Base-by-base conservation (phyloP, 2,329 filamentous ascomycete species). In the Paracoccidioides brasiliensis region DNA sequence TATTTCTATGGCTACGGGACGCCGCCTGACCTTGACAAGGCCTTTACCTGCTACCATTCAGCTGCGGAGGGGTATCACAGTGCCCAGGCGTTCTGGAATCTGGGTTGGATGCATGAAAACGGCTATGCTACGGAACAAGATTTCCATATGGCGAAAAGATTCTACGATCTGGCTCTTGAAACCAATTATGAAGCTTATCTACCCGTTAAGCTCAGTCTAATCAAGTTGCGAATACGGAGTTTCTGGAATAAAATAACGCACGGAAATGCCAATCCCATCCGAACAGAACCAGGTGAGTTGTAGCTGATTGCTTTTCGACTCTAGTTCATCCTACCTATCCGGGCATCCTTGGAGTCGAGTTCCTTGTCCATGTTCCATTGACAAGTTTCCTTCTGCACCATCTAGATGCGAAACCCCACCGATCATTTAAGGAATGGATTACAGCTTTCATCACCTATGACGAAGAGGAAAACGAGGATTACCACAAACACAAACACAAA, bases 101-200 rank as follows among this genome's bases (percentile, higher is more conserved):
- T 98, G 12, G 94, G 93, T 4, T 98, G 93, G 93, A 97, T 98
- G 91, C 90, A 98, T 66, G 93, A 98, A 72, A 96, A 97, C 65
- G 93, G 93, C 6, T 78, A 97, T 52, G 89, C 90, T 1, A 80
- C 97, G 22, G 85, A 87, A 55, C 93, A 98, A 68, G 93, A 98
- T 67, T 98, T 94, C 69, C 93, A 98, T 66, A 82, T 98, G 56
- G 93, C 94, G 2, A 98, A 98, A 72, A 79, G 93, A 54, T 95
- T 90, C 71, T 98, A 98, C 67, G 93, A 98, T 64, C 80, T 93
- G 58, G 91, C 93, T 0, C 75, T 96, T 35, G 88, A 90, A 65
- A 90, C 91, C 0, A 98, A 95, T 64, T 80, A 84, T 51, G 94
- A 98, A 70, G 90, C 93, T 0, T 97, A 97, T 67, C 78, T 97